Base-by-base conservation (phyloP, 2,329 filamentous ascomycete genomes). In the Nemania bipapillata region DNA sequence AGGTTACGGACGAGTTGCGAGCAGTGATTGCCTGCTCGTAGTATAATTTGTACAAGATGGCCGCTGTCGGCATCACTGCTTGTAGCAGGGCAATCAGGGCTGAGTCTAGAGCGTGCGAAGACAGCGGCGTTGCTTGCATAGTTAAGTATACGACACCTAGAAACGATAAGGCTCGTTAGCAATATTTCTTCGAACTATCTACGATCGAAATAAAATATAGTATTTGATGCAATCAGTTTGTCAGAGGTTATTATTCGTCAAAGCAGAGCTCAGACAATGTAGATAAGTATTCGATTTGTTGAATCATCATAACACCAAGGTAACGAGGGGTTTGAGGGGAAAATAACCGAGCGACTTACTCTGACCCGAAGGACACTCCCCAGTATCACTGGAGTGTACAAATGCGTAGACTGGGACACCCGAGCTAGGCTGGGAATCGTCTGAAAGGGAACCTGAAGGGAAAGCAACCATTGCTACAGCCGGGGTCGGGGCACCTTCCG, bases 211-310 rank as follows among this genome's bases (percentile, higher is more conserved):
- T 55, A 54, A 69, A 65, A 75, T 70, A 74, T 70, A 62, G 70
- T 35, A 64, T n/a, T 72, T 73, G 77, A 81, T 83, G 84, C 83
- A 76, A 89, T 96, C 93, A 97, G 93, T 84, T 90, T 93, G 90
- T 95, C 90, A 95, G 91, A 94, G 89, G 87, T 87, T 85, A 85
- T 80, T 86, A 87, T 87, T 96, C 94, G 90, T 96, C 94, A 97
- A 91, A 77, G 83, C 87, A 86, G 81, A 84, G 83, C 91, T 97
- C 95, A 94, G 95, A 92, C 94, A 98, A 98, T 97, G 95, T 98
- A 97, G 95, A 97, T 98, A 98, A 98, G 94, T 94, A 93, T 96
- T 96, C 87, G 82, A 86, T 42, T 82, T 81, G 83, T 87, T 82
- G 82, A 81, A 86, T 97, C 94, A 98, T 97, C 95, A 94, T 91